These are phyloP conservation scores for Ilyonectria robusta DNA, from an alignment of 2,329 filamentous ascomycete species.

Conservation along the genomic window DNA sequence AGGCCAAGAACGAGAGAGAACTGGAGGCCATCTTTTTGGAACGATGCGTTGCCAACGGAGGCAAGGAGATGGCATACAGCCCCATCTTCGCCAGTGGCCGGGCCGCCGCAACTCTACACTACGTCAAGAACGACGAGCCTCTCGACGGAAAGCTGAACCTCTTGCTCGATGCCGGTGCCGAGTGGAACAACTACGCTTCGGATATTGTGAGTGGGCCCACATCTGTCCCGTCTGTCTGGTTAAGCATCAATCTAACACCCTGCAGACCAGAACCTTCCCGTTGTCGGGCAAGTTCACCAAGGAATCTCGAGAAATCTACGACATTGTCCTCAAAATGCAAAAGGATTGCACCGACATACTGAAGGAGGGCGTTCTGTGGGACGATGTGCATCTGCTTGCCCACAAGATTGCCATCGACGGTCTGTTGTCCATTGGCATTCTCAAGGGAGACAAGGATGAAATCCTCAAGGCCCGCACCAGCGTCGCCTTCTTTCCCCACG, in stretches of 20 bases:
- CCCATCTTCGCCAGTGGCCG: constrained; percentile 87
- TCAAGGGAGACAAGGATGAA: constrained; percentile 77
- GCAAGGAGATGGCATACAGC: constrained; percentile 88
- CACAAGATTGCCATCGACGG: constrained; percentile 88
- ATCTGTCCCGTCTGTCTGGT: background rate
- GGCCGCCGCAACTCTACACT: constrained; percentile 89
- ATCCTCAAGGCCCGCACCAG: constrained; percentile 86
- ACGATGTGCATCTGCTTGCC: constrained; percentile 84
- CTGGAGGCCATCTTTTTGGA: constrained; percentile 86
- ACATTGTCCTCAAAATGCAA: constrained; percentile 91
- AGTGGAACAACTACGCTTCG: constrained; percentile 81
- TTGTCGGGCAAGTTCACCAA: constrained; percentile 79
- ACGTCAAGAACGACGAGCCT: constrained; percentile 82
- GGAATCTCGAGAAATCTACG: constrained; percentile 82
- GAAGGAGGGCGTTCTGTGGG: constrained; percentile 82
- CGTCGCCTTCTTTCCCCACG: constrained; percentile 92
- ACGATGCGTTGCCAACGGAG: constrained; percentile 80
- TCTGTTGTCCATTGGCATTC: constrained; percentile 80
- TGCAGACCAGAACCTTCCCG: constrained; percentile 87
- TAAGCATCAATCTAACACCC: constrained; percentile 19
- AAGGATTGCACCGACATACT: constrained; percentile 80
- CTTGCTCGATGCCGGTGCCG: constrained; percentile 86
- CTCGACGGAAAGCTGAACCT: constrained; percentile 82
- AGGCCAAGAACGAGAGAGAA: constrained; percentile 83
- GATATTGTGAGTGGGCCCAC: constrained; percentile 66